These are phyloP conservation scores for Mycotypha africana DNA, from an alignment of 371 early-diverging fungal species.

Conservation along the genomic window DNA sequence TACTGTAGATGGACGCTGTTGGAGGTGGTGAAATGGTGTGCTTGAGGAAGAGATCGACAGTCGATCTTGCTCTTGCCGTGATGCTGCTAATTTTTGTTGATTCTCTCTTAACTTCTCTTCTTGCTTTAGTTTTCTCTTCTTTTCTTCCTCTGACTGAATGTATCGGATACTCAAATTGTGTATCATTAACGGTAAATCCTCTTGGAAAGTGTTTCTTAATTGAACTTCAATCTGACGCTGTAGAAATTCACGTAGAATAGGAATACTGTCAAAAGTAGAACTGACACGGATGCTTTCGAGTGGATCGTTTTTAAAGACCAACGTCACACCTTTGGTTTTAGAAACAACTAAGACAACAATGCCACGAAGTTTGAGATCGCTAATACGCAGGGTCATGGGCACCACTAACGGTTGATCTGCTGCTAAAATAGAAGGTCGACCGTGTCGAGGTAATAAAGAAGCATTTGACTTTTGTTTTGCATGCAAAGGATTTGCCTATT, in stretches of 20 bases:
- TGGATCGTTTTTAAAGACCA: conserved; percentile 96
- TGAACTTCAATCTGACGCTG: conserved; percentile 91
- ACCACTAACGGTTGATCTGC: conserved; percentile 93
- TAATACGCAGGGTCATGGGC: conserved; percentile 91
- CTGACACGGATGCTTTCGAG: conserved; percentile 88
- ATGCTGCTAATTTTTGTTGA: not conserved
- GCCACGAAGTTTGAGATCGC: conserved; percentile 82
- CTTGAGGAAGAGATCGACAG: not conserved
- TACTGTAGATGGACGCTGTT: not conserved
- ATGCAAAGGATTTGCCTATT: conserved; percentile 80
- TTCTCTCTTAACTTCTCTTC: conserved; percentile 13
- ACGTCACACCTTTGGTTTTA: conserved; percentile 86
- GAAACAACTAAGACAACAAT: conserved; percentile 93
- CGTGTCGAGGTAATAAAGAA: conserved; percentile 54
- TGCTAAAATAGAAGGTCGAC: conserved; percentile 68
- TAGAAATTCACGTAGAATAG: conserved; percentile 78
- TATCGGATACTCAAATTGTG: conserved; percentile 70
- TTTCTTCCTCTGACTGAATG: conserved; percentile 19
- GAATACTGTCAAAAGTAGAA: conserved; percentile 91
- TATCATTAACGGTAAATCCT: conserved; percentile 90
- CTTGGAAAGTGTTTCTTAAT: conserved; percentile 82
- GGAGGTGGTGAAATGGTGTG: too few relatives aligned
- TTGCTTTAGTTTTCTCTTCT: conserved; percentile 12
- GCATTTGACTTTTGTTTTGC: conserved; percentile 36
- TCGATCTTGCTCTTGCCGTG: not conserved